Base-by-base conservation (phyloP, 768 basidiomycete genomes). In the Mycena haematopus region DNA sequence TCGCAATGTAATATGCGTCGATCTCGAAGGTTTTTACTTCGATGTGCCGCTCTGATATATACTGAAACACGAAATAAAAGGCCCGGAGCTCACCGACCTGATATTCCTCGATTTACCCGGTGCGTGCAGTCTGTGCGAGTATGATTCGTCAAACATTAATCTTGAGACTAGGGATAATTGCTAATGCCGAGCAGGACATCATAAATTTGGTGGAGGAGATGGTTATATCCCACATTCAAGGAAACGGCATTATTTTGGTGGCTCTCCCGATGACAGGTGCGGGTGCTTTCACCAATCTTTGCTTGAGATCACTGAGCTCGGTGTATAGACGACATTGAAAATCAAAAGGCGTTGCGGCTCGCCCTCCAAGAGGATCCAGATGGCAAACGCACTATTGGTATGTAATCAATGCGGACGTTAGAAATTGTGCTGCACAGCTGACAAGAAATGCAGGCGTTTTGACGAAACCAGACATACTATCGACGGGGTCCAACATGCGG, bases 261-360 rank as follows among this genome's bases (percentile, higher is more conserved):
- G 79, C 84, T 1, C 67, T 85, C 10, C 82, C 84, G 0, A 84
- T 85, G 83, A 81, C 80, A 57, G 84, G 83, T 83, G 52, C 6
- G 3, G 38, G 22, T 36, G 1, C 5, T 19, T 24, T 10, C 11
- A 5, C 21, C 2, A 3, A 7, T 21, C 3, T 29, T 29, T 1
- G 2, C 2, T 22, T 27, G 21, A 33, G 31, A 11, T 2, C 31
- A 2, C 47, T 22, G 17, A 54, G 4, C 9, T 7, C 15, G 59
- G 8, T 19, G 19, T 33, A 9, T 49, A 86, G 86, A 84, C 54
- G 86, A 88, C 60, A 81, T 85, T 46, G 81, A 86, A 63, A 87
- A 85, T 62, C 85, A 86, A 65, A 81, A 79, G 52, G 85, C 86
- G 0, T 74, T 80, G 9, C 71, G 73, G 1, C 76, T 86, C 2